Conservation (phyloP, 2,329 filamentous ascomycete species). For the Fusarium globosum region DNA sequence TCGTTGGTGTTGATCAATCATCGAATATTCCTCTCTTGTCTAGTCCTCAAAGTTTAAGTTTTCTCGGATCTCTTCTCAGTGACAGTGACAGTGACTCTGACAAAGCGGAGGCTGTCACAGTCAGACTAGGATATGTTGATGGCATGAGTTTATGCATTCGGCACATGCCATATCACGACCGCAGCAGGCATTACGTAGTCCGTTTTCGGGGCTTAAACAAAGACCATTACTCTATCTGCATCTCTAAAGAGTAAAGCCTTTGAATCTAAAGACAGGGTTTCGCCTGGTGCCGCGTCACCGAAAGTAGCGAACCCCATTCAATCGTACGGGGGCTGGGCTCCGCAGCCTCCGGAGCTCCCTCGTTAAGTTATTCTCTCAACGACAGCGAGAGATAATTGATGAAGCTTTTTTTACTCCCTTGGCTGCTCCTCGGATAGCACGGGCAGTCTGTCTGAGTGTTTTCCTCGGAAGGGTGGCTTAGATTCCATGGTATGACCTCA, state of each 20-base stretch:
- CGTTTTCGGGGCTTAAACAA: conserved; percentile 17
- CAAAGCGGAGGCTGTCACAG: background rate
- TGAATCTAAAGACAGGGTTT: conserved; percentile 8
- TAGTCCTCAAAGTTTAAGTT: background rate
- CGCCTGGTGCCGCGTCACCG: conserved; percentile 34
- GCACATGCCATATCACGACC: conserved; percentile 9
- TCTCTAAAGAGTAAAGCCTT: conserved; percentile 17
- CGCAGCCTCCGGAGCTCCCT: conserved; percentile 18
- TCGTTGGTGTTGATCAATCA: background rate
- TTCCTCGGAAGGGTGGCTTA: conserved; percentile 8
- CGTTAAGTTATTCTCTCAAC: background rate
- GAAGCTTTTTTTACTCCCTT: background rate
- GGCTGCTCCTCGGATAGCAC: conserved; percentile 13
- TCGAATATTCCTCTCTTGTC: background rate
- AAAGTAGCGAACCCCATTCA: conserved; percentile 20
- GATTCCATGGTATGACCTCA: conserved; percentile 15
- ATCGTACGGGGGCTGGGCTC: conserved; percentile 22
- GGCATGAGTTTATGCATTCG: conserved; percentile 5
- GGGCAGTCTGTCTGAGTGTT: background rate
- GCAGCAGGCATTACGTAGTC: conserved; percentile 28
- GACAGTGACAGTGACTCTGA: background rate
- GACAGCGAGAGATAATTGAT: background rate
- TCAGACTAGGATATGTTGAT: conserved; percentile 1
- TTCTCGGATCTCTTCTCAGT: background rate
- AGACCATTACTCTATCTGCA: conserved; percentile 15